A percentile compares a stretch with the other conserved stretches of the same genome.
Evolutionary conservation across 345 rosid species (phyloP).

Genomic region (Durio zibethinus): DNA sequence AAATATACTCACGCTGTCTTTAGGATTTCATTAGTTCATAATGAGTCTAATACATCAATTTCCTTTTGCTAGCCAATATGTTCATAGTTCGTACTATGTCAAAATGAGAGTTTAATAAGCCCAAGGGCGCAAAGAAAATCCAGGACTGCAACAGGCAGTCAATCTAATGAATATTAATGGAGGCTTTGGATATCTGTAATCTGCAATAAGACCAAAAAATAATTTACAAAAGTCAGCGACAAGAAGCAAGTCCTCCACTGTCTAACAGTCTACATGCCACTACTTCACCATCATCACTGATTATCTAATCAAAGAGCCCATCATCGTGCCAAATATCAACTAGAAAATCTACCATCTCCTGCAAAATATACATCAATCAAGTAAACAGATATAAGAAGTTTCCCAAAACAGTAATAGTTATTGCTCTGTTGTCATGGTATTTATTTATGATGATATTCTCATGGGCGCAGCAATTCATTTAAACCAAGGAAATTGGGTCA

Average conservation of each 20-base stretch:
- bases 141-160: not conserved
- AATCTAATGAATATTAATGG: slow-evolving; percentile 1
- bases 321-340: slow-evolving; percentile 89
- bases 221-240: not conserved
- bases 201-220: not conserved
- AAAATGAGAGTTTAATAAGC: not conserved
- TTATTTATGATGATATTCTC: not conserved
- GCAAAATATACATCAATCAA: slow-evolving; percentile 26
- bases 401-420: not conserved
- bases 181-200: not conserved
- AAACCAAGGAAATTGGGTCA: not conserved
- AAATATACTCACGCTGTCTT: not conserved
- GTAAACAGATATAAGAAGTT: slow-evolving; percentile 1
- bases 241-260: not conserved
- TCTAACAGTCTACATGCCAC: slow-evolving; percentile 1
- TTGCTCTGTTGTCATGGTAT: not conserved
- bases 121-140: not conserved
- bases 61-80: not conserved
- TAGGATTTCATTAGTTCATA: not conserved
- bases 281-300: not conserved
- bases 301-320: slow-evolving; percentile 71
- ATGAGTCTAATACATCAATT: not conserved
- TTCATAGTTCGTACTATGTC: not conserved
- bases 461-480: not conserved
- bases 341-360: slow-evolving; percentile 95